Evolutionary conservation across 768 basidiomycete genomes (phyloP).

Genomic region (Lactifluus subvellereus): DNA sequence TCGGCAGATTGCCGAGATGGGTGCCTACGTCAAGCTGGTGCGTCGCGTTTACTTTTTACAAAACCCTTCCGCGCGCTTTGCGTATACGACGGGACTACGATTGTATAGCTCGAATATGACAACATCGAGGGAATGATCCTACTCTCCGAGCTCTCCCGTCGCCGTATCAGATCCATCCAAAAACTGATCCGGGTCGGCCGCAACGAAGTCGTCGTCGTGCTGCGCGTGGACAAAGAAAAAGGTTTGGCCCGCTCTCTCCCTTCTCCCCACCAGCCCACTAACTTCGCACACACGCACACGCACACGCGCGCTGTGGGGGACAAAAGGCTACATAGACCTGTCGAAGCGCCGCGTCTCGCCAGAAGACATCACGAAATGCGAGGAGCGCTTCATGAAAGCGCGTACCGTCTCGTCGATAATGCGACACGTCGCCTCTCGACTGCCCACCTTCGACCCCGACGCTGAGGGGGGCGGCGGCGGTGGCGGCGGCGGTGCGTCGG

Average conservation of each 20-base stretch:
- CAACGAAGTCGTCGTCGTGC: constrained; percentile 97
- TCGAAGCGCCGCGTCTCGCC: constrained; percentile 97
- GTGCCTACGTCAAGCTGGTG: constrained; percentile 97
- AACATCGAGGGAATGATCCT: constrained; percentile 99
- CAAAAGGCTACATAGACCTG: constrained; percentile 91
- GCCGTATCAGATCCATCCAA: constrained; percentile 95
- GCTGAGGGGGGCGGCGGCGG: constrained; percentile 28
- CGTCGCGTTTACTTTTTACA: constrained; percentile 29
- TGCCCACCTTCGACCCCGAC: constrained; percentile 42
- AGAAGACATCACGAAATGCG: constrained; percentile 98
- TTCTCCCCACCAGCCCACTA: no score
- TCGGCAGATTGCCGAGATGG: constrained; percentile 99
- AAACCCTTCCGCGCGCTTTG: not conserved
- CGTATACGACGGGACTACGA: not conserved
- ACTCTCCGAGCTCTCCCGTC: constrained; percentile 92
- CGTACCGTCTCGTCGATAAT: constrained; percentile 93
- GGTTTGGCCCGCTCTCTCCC: constrained; percentile 39
- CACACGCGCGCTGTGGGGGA: no score
- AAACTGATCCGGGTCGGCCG: constrained; percentile 96
- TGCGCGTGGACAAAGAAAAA: constrained; percentile 98
- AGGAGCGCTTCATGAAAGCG: constrained; percentile 97
- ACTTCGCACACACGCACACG: no score
- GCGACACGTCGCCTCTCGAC: constrained; percentile 81
- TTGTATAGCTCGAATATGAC: constrained; percentile 89
- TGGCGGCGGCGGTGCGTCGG: not conserved